Conservation (phyloP, 1,139 yeast genomes). For the Suhomyces bolitotheri region DNA sequence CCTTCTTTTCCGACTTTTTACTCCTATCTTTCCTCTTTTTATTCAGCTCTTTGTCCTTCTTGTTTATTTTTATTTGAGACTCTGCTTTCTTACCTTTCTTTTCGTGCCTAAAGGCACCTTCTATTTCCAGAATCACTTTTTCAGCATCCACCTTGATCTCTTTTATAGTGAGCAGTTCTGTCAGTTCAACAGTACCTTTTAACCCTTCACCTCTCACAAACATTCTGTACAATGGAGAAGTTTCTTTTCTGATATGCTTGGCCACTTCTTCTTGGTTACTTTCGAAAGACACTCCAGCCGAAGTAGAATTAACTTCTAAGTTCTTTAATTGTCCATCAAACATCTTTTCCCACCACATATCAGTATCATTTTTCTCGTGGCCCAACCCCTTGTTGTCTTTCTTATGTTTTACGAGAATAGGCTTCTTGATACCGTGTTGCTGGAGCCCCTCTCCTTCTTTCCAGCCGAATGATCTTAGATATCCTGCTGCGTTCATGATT, state of each 20-base stretch:
- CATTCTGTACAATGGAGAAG: slow-evolving; percentile 66
- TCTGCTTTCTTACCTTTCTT: slow-evolving; percentile 11
- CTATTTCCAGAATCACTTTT: slow-evolving; percentile 17
- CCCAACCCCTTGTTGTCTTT: slow-evolving; percentile 90
- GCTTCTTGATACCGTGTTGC: slow-evolving; percentile 78
- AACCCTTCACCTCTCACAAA: slow-evolving; percentile 87
- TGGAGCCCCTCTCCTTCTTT: slow-evolving; percentile 82
- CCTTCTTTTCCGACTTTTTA: slow-evolving; percentile 13
- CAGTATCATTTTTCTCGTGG: slow-evolving; percentile 65
- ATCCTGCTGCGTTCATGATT: slow-evolving; percentile 71
- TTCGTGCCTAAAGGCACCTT: slow-evolving; percentile 11
- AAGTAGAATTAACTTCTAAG: slow-evolving; percentile 55
- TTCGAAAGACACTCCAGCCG: slow-evolving; percentile 32
- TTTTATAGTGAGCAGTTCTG: slow-evolving; percentile 22
- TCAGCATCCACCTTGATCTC: slow-evolving; percentile 15
- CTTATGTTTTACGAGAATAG: slow-evolving; percentile 86
- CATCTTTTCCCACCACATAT: slow-evolving; percentile 95
- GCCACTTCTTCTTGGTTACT: slow-evolving; percentile 44
- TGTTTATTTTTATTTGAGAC: slow-evolving; percentile 12
- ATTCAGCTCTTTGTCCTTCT: slow-evolving; percentile 11
- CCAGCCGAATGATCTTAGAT: slow-evolving; percentile 86
- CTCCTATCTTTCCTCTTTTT: slow-evolving; percentile 10
- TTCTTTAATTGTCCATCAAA: slow-evolving; percentile 90
- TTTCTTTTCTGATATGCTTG: slow-evolving; percentile 47
- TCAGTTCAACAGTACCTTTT: slow-evolving; percentile 67